Evolutionary conservation across 768 basidiomycete species (phyloP).

Genomic region (Boletus speciosus): DNA sequence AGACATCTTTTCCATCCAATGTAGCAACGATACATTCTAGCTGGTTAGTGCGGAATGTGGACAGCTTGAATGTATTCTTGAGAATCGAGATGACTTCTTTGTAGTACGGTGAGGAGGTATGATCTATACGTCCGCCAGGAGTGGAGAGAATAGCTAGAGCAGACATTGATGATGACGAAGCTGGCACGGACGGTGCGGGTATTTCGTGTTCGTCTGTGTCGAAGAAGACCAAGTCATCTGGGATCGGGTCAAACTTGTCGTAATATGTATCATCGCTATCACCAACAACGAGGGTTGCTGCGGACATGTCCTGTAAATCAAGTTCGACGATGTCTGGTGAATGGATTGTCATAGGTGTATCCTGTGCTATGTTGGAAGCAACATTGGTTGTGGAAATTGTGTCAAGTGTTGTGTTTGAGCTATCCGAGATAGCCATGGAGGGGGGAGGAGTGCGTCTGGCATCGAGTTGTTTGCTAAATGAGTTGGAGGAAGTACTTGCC

Average conservation of each 20-base stretch:
- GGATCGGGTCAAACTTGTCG: slow-evolving; percentile 39
- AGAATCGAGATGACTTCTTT: slow-evolving; percentile 30
- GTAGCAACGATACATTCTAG: slow-evolving; percentile 81
- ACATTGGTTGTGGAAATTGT: not conserved
- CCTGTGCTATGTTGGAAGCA: not conserved
- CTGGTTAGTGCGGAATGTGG: slow-evolving; percentile 77
- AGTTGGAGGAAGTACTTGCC: not conserved
- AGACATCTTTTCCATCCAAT: slow-evolving; percentile 78
- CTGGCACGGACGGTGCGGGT: slow-evolving; percentile 3
- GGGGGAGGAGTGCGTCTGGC: slow-evolving; percentile 10
- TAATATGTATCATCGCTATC: slow-evolving; percentile 49
- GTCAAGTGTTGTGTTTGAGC: slow-evolving; percentile 13
- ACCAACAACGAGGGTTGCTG: slow-evolving; percentile 19
- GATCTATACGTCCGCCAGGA: slow-evolving; percentile 21
- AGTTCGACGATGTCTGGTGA: slow-evolving; percentile 17
- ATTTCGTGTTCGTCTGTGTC: slow-evolving; percentile 10
- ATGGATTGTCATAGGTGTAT: slow-evolving; percentile 3
- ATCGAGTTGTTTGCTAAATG: not conserved
- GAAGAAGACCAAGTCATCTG: slow-evolving; percentile 16
- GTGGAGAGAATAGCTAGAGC: not conserved
- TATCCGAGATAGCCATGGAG: slow-evolving; percentile 16
- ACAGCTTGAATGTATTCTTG: slow-evolving; percentile 53
- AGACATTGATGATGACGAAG: slow-evolving; percentile 12
- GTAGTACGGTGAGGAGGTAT: slow-evolving; percentile 32
- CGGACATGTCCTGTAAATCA: slow-evolving; percentile 20